These are phyloP conservation scores for Pythium insidiosum DNA, from an alignment of 352 stramenopile species.

Conservation along the genomic window DNA sequence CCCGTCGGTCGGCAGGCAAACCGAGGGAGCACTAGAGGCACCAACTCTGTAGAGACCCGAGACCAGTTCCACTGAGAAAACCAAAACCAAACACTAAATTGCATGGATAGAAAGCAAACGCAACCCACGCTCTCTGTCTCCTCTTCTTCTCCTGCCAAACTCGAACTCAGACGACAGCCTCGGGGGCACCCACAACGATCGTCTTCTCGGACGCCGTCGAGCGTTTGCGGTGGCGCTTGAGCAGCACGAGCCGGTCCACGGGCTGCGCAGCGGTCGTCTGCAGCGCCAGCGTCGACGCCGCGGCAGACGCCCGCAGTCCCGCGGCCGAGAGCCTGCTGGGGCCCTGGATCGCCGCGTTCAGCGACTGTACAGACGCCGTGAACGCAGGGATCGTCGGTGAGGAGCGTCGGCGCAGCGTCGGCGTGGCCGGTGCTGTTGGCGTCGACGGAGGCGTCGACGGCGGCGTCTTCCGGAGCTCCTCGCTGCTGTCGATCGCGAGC, in stretches of 20 bases:
- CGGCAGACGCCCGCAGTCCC: constrained; percentile 6
- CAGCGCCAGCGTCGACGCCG: constrained; percentile 7
- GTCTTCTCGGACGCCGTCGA: constrained; percentile 70
- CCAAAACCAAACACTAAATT: too few species aligned
- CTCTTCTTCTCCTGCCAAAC: too few species aligned
- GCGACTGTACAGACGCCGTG: constrained; percentile 73
- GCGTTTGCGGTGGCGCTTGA: constrained; percentile 75
- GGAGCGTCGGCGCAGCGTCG: constrained; percentile 62
- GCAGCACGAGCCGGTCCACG: constrained; percentile 62
- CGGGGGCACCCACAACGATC: constrained; percentile 80
- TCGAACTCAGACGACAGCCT: constrained; percentile 82
- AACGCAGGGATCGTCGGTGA: constrained; percentile 86
- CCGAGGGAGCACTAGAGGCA: too few species aligned
- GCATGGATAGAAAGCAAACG: too few species aligned
- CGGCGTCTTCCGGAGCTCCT: too few species aligned
- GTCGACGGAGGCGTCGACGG: too few species aligned
- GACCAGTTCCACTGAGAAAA: too few species aligned
- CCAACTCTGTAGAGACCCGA: too few species aligned
- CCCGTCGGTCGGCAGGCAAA: too few species aligned
- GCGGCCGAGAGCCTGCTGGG: constrained; percentile 37
- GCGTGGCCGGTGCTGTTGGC: too few species aligned
- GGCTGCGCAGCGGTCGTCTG: constrained; percentile 29
- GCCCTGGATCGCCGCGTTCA: constrained; percentile 74
- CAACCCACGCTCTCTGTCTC: too few species aligned
- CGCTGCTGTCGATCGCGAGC: too few species aligned